Evolutionary conservation across 768 basidiomycete species (phyloP), one percentile per base, ranked within the genome.

Genomic region (Nidula microcarpa): DNA sequence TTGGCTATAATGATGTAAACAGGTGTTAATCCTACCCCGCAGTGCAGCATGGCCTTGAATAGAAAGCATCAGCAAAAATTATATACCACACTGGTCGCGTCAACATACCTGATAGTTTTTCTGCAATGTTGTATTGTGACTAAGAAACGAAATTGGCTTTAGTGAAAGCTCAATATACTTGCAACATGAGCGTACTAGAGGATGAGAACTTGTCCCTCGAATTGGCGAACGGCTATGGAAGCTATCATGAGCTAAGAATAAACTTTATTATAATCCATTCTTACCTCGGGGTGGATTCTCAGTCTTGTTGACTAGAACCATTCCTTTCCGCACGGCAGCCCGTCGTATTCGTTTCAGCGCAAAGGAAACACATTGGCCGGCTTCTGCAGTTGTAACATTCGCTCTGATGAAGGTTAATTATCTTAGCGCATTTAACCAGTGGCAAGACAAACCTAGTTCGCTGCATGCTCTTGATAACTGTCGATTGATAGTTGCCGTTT

Each of bases 121-220:
- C 70, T 97, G 94, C 57, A 97, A 75, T 18, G 94, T 97, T 43
- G 92, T 94, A 63, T 94, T 94, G 67, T 94, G 92, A 62, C 89
- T 92, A 55, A 23, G 49, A n/a, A n/a, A n/a, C n/a, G n/a, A n/a
- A n/a, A n/a, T 52, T 55, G 16, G 37, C 10, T 44, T 55, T 14
- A n/a, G n/a, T n/a, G n/a, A n/a, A n/a, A n/a, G n/a, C n/a, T n/a
- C n/a, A n/a, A n/a, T n/a, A n/a, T n/a, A n/a, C 16, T 46, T n/a
- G 45, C 14, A n/a, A 46, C 35, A 10, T 47, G 8, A 8, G 72
- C 87, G 60, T 72, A 92, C 90, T 96, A 97, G 52, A 99, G 71
- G 48, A 98, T 89, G 51, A 99, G 78, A 5, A 96, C 90, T 68
- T 94, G 91, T 11, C 94, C 96, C 66, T 98, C 92, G 62, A 99